These are phyloP conservation scores for Annona squamosa DNA, from an alignment of 164 flowering plant species.

Conservation along the genomic window DNA sequence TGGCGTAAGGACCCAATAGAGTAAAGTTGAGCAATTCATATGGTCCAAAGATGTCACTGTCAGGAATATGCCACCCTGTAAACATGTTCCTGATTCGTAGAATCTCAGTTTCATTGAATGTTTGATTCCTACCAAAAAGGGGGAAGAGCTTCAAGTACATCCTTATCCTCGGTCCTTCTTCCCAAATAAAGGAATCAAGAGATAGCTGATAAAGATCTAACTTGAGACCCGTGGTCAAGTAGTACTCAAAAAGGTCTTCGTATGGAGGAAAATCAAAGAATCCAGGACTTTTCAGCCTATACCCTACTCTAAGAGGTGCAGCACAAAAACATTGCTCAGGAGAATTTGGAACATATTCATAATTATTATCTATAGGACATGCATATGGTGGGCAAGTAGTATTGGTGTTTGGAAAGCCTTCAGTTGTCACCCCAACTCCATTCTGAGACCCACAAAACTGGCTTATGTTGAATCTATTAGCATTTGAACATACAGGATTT, in stretches of 20 bases:
- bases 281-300: constrained; percentile 88
- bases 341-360: constrained; percentile 42
- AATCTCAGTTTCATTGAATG: constrained; percentile 53
- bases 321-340: constrained; percentile 59
- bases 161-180: constrained; percentile 64
- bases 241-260: constrained; percentile 26
- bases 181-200: constrained; percentile 42
- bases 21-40: constrained; percentile 79
- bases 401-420: constrained; percentile 6
- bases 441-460: constrained; percentile 33
- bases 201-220: constrained; percentile 47
- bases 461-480: constrained; percentile 28
- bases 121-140: background rate
- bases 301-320: constrained; percentile 68
- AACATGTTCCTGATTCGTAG: constrained; percentile 36
- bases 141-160: constrained; percentile 74
- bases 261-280: constrained; percentile 55
- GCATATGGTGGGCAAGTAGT: constrained; percentile 24
- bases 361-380: constrained; percentile 43
- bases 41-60: constrained; percentile 58
- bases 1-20: constrained; percentile 48
- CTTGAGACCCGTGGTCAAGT: constrained; percentile 44
- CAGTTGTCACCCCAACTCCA: background rate
- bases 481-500: constrained; percentile 55
- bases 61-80: constrained; percentile 40